Base-by-base conservation (phyloP, 2,329 filamentous ascomycete species). In the Cercospora citrullina region DNA sequence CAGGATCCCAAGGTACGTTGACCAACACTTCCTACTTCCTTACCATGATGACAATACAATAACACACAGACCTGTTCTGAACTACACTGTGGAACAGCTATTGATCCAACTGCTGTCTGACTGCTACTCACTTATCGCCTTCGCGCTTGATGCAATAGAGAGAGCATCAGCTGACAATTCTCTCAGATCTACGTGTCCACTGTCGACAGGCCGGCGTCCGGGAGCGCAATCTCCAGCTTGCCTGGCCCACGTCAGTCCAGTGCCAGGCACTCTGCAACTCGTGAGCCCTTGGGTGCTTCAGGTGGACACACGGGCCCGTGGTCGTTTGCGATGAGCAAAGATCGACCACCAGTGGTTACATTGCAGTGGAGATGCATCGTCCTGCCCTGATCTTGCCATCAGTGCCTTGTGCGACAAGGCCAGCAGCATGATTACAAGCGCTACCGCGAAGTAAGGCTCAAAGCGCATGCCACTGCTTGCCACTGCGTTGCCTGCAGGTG, bases 41-140 rank as follows among this genome's bases (percentile, higher is more conserved):
- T 69, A 33, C 55, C 58, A 66, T 76, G 75, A 77, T 77, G 73
- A 75, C 61, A 75, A 68, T 68, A 70, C 68, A 75, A 74, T 71
- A 72, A 71, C 63, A 71, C 73, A 76, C 74, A 77, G 74, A 76
- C 74, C 74, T 77, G 73, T 71, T 75, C 75, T 72, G 73, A 77
- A 77, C 59, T 53, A 60, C 53, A 51, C 68, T 76, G 75, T 75
- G 65, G 75, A 75, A 72, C 69, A 68, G 71, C 66, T 74, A 70
- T 67, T 76, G 73, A 72, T 76, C 75, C 75, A 77, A 77, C 75
- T 77, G 75, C 75, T 77, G 75, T 77, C 75, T 77, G 75, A 77
- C 63, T 26, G 51, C 28, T 58, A 18, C 31, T 36, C 45, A 60
- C 60, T 16, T 31, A 7, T 26, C 33, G n/a, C 14, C 16, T 61